These are phyloP conservation scores for Rickenella mellea DNA, from an alignment of 768 basidiomycete species.

Conservation along the genomic window DNA sequence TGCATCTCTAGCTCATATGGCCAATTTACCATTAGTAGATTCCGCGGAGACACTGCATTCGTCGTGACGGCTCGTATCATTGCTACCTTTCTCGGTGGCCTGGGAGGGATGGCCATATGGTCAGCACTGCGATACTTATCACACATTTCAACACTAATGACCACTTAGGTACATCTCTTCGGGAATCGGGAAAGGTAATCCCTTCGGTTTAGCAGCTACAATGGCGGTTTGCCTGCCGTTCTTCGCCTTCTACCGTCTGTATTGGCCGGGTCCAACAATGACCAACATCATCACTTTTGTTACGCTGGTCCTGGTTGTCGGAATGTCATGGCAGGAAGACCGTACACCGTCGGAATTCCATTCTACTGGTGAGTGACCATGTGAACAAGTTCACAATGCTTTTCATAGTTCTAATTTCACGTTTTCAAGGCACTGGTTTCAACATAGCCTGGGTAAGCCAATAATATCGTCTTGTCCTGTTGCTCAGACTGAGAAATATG, in stretches of 20 bases:
- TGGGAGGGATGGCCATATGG: slow-evolving; percentile 62
- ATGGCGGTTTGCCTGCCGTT: slow-evolving; percentile 63
- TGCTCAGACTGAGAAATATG: neutral
- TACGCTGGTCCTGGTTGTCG: slow-evolving; percentile 54
- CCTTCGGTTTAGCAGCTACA: slow-evolving; percentile 63
- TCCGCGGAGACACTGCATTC: slow-evolving; percentile 68
- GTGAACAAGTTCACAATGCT: no score
- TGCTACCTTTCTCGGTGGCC: slow-evolving; percentile 57
- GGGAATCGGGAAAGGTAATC: slow-evolving; percentile 47
- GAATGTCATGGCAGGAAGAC: slow-evolving; percentile 63
- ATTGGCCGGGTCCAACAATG: slow-evolving; percentile 67
- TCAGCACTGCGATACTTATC: slow-evolving; percentile 18
- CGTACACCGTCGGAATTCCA: neutral
- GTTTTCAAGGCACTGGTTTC: slow-evolving; percentile 25
- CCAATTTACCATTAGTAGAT: slow-evolving; percentile 60
- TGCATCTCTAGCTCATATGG: neutral
- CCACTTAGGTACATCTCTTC: slow-evolving; percentile 59
- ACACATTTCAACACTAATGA: neutral
- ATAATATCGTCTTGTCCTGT: neutral
- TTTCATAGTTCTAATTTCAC: neutral
- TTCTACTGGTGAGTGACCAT: neutral
- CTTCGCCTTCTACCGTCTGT: slow-evolving; percentile 58
- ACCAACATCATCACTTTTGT: slow-evolving; percentile 63
- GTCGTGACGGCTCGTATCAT: slow-evolving; percentile 50
- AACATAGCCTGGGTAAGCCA: slow-evolving; percentile 59